Evolutionary conservation across 139 green algal species (phyloP), one percentile per base, ranked within the genome.

Genomic region (Klebsormidium nitens): DNA sequence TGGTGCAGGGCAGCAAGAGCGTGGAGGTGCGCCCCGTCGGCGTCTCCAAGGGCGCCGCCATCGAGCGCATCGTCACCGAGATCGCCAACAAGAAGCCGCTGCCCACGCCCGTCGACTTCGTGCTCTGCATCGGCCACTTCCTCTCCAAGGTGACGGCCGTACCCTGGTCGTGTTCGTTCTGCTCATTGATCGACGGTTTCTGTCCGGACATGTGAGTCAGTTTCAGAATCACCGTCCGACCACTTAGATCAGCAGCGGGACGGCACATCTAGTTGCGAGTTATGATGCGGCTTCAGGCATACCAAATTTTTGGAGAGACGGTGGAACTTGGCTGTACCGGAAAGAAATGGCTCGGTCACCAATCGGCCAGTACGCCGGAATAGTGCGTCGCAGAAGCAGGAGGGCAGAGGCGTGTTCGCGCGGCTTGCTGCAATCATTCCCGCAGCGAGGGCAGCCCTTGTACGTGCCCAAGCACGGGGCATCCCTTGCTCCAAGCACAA

Each of bases 11-110:
- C 40, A 70, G 69, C 29, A 87, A 85, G 60, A 90, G 82, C 37
- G 89, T 96, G 38, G 90, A 96, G 65, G 81, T 82, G 56, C 84
- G 93, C 14, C 91, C 93, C n/a, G 87, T 96, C 19, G 92, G 93
- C 37, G 84, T 99, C 28, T 92, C 85, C 66, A 99, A 99, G 66
- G 72, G 94, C 32, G 63, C 89, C 23, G 88, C 88, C 2, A 93
- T 98, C 82, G 84, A 91, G 73, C 82, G 87, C 40, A 85, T 97
- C 36, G 39, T 95, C 39, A 66, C 69, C 11, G 59, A 74, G 36
- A 82, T 93, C 49, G 39, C 74, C 17, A 68, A 80, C 60, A 83
- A 89, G 71, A 79, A 75, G 62, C 34, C 42, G n/a, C 34, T 60
- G 23, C 19, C 23, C 23, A 19, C 5, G n/a, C 72, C 72, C 37